Conservation (phyloP, 139 green algal species). For the Micractinium sp. region DNA sequence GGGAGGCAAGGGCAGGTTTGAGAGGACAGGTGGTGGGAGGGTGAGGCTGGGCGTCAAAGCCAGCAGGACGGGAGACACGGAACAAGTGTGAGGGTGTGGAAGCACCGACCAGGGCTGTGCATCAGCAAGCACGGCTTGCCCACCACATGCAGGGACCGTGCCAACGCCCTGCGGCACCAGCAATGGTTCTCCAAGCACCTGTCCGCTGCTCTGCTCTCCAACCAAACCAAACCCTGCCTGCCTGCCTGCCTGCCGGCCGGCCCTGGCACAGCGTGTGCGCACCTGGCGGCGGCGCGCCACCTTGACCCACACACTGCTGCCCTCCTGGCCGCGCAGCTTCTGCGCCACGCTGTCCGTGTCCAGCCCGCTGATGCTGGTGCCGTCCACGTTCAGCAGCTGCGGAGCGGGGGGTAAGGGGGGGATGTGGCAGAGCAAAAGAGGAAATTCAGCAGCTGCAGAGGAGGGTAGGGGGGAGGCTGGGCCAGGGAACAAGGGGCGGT, state of each 20-base stretch:
- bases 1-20: no score
- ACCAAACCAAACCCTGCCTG: neutral
- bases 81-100: no score
- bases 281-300: slow-evolving; percentile 68
- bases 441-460: neutral
- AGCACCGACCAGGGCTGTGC: no score
- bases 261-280: neutral
- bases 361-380: slow-evolving; percentile 65
- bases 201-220: no score
- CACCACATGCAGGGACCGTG: no score
- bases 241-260: neutral
- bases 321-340: slow-evolving; percentile 78
- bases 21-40: no score
- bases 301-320: slow-evolving; percentile 70
- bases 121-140: no score
- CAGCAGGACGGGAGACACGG: no score
- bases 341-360: slow-evolving; percentile 76
- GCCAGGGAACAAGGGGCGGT: no score
- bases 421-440: neutral
- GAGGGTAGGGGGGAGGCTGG: neutral
- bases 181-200: no score
- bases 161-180: no score
- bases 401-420: neutral
- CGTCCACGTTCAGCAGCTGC: slow-evolving; percentile 68
- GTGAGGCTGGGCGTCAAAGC: no score